These are phyloP conservation scores for Zoysia japonica DNA, from an alignment of 176 grass and related monocot genomes.

Conservation along the genomic window DNA sequence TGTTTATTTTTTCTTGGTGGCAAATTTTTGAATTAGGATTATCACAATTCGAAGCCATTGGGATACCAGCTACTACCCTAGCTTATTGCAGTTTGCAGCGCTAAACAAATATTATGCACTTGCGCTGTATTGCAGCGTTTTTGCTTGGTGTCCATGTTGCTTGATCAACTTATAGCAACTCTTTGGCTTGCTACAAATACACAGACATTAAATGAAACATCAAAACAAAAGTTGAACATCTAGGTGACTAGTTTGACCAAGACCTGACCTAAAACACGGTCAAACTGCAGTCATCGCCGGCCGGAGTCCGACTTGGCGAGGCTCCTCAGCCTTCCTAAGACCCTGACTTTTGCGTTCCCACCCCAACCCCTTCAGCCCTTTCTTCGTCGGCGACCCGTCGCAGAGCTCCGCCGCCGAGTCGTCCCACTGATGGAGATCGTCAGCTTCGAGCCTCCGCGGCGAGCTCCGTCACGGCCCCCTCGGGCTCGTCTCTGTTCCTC, in stretches of 20 bases:
- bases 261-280: slow-evolving; percentile 28
- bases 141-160: too few relatives aligned
- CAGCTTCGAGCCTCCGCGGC: slow-evolving; percentile 34
- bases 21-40: too few relatives aligned
- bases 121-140: too few relatives aligned
- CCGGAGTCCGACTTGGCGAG: slow-evolving; percentile 94
- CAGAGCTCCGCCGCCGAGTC: slow-evolving; percentile 66
- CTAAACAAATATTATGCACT: too few relatives aligned
- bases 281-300: slow-evolving; percentile 61
- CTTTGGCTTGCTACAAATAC: neutral
- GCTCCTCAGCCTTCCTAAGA: slow-evolving; percentile 79
- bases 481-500: slow-evolving; percentile 74
- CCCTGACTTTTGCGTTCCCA: slow-evolving; percentile 87
- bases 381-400: slow-evolving; percentile 78
- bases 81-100: too few relatives aligned
- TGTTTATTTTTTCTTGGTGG: too few relatives aligned
- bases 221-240: neutral
- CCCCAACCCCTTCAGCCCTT: slow-evolving; percentile 62
- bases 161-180: too few relatives aligned
- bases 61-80: too few relatives aligned
- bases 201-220: neutral
- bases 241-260: slow-evolving; percentile 4
- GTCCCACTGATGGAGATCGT: slow-evolving; percentile 51
- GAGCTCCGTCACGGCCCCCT: slow-evolving; percentile 69
- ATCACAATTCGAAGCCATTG: too few relatives aligned